Evolutionary conservation across 176 grass and related monocot species (phyloP).

Genomic region (Lolium multiflorum): DNA sequence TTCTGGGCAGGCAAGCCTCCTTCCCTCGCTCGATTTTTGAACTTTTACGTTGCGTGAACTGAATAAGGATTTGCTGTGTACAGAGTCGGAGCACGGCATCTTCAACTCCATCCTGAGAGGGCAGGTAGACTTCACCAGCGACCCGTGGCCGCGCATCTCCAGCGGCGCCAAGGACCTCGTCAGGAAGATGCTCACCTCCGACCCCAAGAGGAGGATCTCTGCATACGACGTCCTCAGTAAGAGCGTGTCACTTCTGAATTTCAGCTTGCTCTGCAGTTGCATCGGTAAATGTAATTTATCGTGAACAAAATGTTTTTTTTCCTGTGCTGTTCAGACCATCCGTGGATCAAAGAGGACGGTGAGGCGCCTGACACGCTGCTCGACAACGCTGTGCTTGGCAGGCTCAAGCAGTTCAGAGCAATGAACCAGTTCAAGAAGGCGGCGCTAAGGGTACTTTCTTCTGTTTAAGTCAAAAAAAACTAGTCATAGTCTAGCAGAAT

Average conservation of each 20-base stretch:
- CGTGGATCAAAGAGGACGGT: constrained; percentile 86
- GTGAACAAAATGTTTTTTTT: neutral
- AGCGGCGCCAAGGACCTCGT: constrained; percentile 71
- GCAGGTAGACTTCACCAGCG: constrained; percentile 69
- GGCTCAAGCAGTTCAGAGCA: constrained; percentile 88
- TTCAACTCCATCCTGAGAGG: constrained; percentile 84
- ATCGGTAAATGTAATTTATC: no score
- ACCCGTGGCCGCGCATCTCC: constrained; percentile 86
- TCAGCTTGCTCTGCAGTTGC: neutral
- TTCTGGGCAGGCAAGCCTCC: constrained; percentile 72
- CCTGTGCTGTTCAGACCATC: constrained; percentile 57
- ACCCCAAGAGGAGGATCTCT: constrained; percentile 73
- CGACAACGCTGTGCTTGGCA: constrained; percentile 64
- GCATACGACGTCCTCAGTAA: constrained; percentile 76
- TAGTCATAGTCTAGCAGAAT: neutral
- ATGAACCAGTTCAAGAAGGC: constrained; percentile 97
- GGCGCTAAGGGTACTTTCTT: constrained; percentile 48
- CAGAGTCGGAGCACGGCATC: constrained; percentile 85
- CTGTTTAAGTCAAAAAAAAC: neutral
- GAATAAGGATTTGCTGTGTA: neutral
- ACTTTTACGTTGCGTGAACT: neutral
- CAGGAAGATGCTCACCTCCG: constrained; percentile 73
- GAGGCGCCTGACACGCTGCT: constrained; percentile 59
- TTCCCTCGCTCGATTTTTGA: neutral
- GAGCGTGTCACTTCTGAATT: neutral